Evolutionary conservation across 805 yeast species (phyloP).

Genomic region (Wickerhamomyces ciferrii): DNA sequence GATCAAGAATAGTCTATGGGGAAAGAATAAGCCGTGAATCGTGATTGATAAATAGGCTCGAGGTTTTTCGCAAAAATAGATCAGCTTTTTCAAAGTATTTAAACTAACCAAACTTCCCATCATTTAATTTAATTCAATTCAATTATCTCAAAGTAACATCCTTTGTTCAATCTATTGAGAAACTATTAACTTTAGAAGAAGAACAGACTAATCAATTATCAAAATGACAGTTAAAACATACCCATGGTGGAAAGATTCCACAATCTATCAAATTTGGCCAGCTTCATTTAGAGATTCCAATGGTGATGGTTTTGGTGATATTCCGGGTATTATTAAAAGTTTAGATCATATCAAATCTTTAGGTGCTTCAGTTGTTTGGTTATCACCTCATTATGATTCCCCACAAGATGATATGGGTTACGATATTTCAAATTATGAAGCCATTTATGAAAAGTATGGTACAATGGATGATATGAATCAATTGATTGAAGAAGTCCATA

Average conservation of each 20-base stretch:
- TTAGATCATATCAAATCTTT: slow-evolving; percentile 45
- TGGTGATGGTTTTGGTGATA: slow-evolving; percentile 55
- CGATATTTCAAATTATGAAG: slow-evolving; percentile 51
- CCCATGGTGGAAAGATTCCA: slow-evolving; percentile 52
- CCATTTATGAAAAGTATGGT: slow-evolving; percentile 47
- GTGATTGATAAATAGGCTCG: not conserved
- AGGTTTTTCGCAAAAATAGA: not conserved
- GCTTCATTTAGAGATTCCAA: slow-evolving; percentile 56
- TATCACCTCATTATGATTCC: slow-evolving; percentile 52
- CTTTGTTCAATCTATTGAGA: not conserved
- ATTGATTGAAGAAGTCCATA: slow-evolving; percentile 41
- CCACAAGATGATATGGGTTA: slow-evolving; percentile 64
- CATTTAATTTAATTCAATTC: too few species aligned
- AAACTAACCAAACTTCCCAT: not conserved
- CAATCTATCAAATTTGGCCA: slow-evolving; percentile 56
- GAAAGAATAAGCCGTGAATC: not conserved
- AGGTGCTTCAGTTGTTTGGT: slow-evolving; percentile 50
- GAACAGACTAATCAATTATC: not conserved
- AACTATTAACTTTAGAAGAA: not conserved
- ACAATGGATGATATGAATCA: slow-evolving; percentile 46
- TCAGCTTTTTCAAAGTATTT: not conserved
- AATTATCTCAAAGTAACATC: not conserved
- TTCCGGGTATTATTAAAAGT: slow-evolving; percentile 46
- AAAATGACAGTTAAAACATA: slow-evolving; percentile 5
- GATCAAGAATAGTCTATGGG: not conserved